Conservation (phyloP, 352 stramenopile species). For the Aphanomyces stellatus region DNA sequence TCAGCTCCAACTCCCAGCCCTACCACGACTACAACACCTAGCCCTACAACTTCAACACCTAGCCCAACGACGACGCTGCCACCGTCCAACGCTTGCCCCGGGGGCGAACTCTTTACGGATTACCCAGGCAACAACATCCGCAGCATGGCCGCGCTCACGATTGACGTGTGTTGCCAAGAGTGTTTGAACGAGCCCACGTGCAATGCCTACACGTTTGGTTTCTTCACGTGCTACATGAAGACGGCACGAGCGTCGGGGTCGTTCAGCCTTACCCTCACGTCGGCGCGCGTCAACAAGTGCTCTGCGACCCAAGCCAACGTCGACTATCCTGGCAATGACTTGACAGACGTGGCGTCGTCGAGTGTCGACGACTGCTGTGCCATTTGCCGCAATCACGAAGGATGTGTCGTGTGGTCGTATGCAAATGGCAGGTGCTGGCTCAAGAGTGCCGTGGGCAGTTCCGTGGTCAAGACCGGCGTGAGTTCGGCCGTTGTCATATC, state of each 20-base stretch:
- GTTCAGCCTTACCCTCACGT: not conserved
- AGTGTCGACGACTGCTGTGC: not conserved
- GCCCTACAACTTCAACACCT: no score
- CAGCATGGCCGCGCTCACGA: not conserved
- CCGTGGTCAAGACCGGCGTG: not conserved
- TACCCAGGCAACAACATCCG: constrained; percentile 1
- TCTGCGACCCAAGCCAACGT: not conserved
- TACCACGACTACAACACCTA: no score
- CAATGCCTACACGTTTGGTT: not conserved
- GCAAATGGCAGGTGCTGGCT: not conserved
- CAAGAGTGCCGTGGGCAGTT: not conserved
- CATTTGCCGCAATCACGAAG: not conserved
- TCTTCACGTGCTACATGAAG: not conserved
- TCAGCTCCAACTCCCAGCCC: no score
- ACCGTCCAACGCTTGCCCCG: not conserved
- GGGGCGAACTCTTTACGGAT: constrained; percentile 3
- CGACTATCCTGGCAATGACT: constrained; percentile 9
- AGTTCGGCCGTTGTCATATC: no score
- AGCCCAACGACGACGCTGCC: no score
- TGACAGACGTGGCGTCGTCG: not conserved
- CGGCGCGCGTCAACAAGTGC: not conserved
- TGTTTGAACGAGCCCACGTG: not conserved
- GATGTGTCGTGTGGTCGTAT: not conserved
- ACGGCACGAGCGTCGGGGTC: not conserved
- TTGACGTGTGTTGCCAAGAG: not conserved